Base-by-base conservation (phyloP, 345 rosid genomes). In the Excoecaria cochinchinensis region DNA sequence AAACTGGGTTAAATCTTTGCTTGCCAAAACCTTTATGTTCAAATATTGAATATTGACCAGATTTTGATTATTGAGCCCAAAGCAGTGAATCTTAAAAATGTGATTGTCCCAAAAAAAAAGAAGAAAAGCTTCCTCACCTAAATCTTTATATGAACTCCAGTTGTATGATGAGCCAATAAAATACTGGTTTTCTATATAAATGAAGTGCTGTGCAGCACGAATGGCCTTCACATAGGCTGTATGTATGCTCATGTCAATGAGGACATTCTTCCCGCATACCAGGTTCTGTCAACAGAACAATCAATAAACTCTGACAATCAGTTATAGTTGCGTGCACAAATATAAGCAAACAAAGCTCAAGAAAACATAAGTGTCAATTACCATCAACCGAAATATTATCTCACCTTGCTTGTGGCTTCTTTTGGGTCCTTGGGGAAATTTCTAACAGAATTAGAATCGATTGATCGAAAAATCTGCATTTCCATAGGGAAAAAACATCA, bases 211-310 rank as follows among this genome's bases (percentile, higher is more conserved):
- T 40, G 99, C 99, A 75, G 95, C 81, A 82, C 99, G 99, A 70
- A 95, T 95, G 77, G 98, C 99, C 81, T 90, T 91, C 73, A 95
- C 97, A 75, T 91, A 95, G 74, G 98, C 97, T 0, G 96, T 88
- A 84, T 92, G 99, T 84, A 95, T 95, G 93, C 99, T 95, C 99
- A 95, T 92, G 86, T 95, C 99, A 59, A 95, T 95, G 69, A 95
- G 90, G 61, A 92, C 89, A 77, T 95, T 91, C 89, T 95, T 95
- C 62, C 98, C 98, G 55, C 95, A 92, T 40, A 95, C 83, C 81
- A 95, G 84, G 69, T 89, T 91, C 98, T 95, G 90, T 83, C 83
- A 82, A 75, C 58, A 72, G 69, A 84, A 75, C 11, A 48, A 70
- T 38, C 65, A 36, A 73, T 83, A 63, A 86, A 52, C 68, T 52